phyloP scores from a whole-genome alignment of 495 filamentous ascomycete genomes.

The Hypomontagnella monticulosa region DNA sequence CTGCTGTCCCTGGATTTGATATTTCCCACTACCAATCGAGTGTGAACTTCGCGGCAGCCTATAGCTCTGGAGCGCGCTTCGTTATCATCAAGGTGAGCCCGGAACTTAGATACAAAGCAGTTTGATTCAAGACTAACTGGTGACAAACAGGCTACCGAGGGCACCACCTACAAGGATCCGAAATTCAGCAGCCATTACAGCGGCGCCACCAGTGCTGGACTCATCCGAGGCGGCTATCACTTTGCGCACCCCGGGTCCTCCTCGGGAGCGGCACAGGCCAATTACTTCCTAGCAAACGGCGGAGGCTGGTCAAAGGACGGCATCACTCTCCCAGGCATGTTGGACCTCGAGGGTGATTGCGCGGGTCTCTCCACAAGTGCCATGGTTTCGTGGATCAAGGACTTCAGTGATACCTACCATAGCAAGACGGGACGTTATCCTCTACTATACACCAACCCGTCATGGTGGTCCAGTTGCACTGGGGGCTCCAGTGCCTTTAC shows the following conservation, averaged over 20 bases:
- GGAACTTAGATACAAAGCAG: not conserved
- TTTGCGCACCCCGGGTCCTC: slow-evolving; percentile 65
- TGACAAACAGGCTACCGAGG: slow-evolving; percentile 64
- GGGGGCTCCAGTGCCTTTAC: slow-evolving; percentile 64
- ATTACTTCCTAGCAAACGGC: slow-evolving; percentile 68
- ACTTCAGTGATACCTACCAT: slow-evolving; percentile 68
- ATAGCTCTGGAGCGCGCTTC: slow-evolving; percentile 68
- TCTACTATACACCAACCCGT: slow-evolving; percentile 68
- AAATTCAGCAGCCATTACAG: slow-evolving; percentile 65
- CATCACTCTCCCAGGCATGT: slow-evolving; percentile 72
- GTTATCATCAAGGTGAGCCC: slow-evolving; percentile 72
- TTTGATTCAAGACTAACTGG: not conserved
- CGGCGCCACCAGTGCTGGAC: slow-evolving; percentile 63
- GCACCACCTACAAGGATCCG: slow-evolving; percentile 62
- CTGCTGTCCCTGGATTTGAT: slow-evolving; percentile 70
- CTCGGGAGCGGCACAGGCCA: slow-evolving; percentile 63
- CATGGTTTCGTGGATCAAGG: slow-evolving; percentile 70
- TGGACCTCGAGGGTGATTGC: slow-evolving; percentile 70
- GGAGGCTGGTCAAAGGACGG: slow-evolving; percentile 71
- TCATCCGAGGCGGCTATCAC: slow-evolving; percentile 72
- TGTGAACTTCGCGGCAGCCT: slow-evolving; percentile 66
- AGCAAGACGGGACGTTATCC: slow-evolving; percentile 62
- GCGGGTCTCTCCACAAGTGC: slow-evolving; percentile 60
- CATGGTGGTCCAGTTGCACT: slow-evolving; percentile 72
- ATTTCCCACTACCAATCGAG: slow-evolving; percentile 68